Base-by-base conservation (phyloP, 2,329 filamentous ascomycete species). In the Plectosphaerella cucumerina region DNA sequence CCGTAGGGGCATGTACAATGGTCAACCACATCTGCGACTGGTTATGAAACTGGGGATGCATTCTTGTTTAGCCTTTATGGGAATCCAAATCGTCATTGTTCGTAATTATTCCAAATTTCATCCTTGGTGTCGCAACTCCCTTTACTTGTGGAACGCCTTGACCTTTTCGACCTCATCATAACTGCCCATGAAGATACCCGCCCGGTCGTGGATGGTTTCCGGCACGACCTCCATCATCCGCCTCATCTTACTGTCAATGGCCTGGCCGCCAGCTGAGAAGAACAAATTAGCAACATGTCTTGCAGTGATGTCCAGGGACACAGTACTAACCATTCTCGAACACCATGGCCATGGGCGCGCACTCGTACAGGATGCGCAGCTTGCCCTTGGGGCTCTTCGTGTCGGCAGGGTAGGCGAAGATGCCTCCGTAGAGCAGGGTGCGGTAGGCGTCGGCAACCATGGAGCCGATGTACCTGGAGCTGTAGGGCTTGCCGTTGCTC, bases 381-480 rank as follows among this genome's bases (percentile, higher is more conserved):
- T 99, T 99, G 60, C 94, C 94, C 84, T 97, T 99, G 58, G 92
- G 90, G 65, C 88, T 96, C 85, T 99, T 97, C 78, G 92, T 95
- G 67, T 99, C 94, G 14, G 93, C 90, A 0, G 94, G 94, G 68
- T 99, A 99, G 43, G 94, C 94, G 70, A 99, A 99, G 66, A 99
- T 89, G 59, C 94, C 94, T 54, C 94, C 94, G 68, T 99, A 99
- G 52, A 97, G 73, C 57, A 99, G 73, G 14, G 94, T 99, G 46
- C 94, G 86, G 75, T 99, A 99, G 14, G 94, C 94, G 70, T 99
- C 94, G 42, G 94, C 94, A 52, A 99, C 94, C 94, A 99, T 99
- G 76, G 85, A 90, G 53, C 93, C 93, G 60, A 99, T 99, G 71
- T 99, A 99, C 62, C 94, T 82, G 14, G 93, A 81, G 65, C 89